Evolutionary conservation across 2,329 filamentous ascomycete species (phyloP), one percentile per base, ranked within the genome.

Genomic region (Sordariomycetes sp.): DNA sequence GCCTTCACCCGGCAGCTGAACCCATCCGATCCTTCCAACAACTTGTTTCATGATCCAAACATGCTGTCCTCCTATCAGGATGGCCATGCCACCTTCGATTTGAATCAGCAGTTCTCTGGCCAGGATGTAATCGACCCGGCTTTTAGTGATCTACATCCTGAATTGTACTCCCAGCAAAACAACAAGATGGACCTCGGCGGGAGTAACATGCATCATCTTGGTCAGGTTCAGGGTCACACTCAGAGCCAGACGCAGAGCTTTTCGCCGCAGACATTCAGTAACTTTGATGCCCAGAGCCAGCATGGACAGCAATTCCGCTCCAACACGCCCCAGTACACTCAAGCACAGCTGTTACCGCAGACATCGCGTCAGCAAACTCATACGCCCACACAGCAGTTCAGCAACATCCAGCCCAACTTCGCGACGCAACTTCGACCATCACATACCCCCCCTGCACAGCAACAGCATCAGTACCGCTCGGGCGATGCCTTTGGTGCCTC

Each of bases 81-180:
- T 9, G 42, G 45, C 14, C 57, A 59, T 35, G 48, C 46, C 25
- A 40, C 50, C 4, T 35, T 61, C 26, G 45, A 46, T 7, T 37
- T 59, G 34, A 49, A 48, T 34, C 54, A 57, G 34, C 56, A 54
- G 26, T 64, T 52, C 20, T 38, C 53, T 11, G 42, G 43, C 25
- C 50, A 56, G 38, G 57, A 62, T 37, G 50, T 54, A 30, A 47
- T 63, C 26, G 53, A 63, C 36, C 49, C 58, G 26, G 47, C 52
- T 20, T 60, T 63, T 31, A 44, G 47, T 43, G 52, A 53, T 36
- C 48, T 63, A 8, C 54, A 59, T 25, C 46, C 57, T 11, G 57
- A 59, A 23, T 34, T 62, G 17, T 64, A 60, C 34, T 43, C 42
- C 8, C 57, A 62, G 31, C 57, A 55, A 33, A 16, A 27, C 33